Base-by-base conservation (phyloP, 208 protist genomes). In the Acanthamoeba rhysodes region DNA sequence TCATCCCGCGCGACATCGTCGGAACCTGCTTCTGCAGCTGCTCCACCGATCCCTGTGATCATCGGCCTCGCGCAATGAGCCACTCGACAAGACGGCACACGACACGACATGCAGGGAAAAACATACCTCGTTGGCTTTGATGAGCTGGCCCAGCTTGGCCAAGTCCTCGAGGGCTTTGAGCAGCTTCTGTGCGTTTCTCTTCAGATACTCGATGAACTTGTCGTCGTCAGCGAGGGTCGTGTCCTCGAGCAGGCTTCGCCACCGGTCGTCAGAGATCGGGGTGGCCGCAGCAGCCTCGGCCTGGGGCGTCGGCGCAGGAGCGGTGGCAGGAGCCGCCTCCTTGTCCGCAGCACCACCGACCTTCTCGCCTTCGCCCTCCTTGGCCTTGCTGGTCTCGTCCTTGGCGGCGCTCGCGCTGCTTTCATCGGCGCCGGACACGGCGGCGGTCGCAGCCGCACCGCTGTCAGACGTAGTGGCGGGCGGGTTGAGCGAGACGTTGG, bases 171-270 rank as follows among this genome's bases (percentile, higher is more conserved):
- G 59, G 24, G 84, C 27, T 32, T 94, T 72, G 48, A 94, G 27
- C 12, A 94, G 90, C 64, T 94, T 94, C 53, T 94, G 37, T 0
- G 90, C 90, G 53, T 94, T 94, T 14, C 90, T 12, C 53, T 80
- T 72, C 5, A 94, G 48, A 32, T 94, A 94, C 45, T 94, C 90
- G 90, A 32, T 94, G 45, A 94, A 94, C 84, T 91, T 91, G 34
- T 91, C 84, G 59, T 91, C 84, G 41, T 91, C 84, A 20, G 84
- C 84, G 9, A 91, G 41, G 14, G 84, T 91, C 20, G 84, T 34
- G 29, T 91, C 84, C 50, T 66, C 50, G 20, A 91, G 84, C 84
- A 91, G 59, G 24, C 18, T 41, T 34, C 41, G n/a, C 84, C 84
- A 91, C 20, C 32, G 59, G 4, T 91, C 84, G 34, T 91, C 84